phyloP scores from a whole-genome alignment of 1,139 yeast species.

The Geotrichum restrictum region DNA sequence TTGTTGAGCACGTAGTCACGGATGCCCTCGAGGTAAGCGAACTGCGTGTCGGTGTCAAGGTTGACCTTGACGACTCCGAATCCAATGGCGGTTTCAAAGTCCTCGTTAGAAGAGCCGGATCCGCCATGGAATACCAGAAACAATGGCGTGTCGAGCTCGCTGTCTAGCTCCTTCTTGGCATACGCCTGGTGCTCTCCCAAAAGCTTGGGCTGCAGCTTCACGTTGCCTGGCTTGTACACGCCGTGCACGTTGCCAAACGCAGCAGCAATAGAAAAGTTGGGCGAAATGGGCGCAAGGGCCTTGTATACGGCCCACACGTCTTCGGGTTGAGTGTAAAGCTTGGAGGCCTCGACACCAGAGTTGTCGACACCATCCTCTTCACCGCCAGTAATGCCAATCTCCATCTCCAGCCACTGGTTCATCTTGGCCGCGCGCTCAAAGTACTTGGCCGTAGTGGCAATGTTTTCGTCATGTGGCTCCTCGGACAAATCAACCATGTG shows the following conservation, averaged over 20 bases:
- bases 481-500: constrained; percentile 98
- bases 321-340: constrained; percentile 91
- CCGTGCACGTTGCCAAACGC: constrained; percentile 99
- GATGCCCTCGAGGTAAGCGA: constrained; percentile 92
- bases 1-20: constrained; percentile 93
- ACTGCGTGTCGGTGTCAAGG: constrained; percentile 98
- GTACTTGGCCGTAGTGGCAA: constrained; percentile 88
- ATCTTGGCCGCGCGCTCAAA: constrained; percentile 89
- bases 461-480: constrained; percentile 94
- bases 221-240: constrained; percentile 99
- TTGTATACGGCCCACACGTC: constrained; percentile 87
- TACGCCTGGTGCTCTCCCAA: constrained; percentile 93
- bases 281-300: constrained; percentile 85
- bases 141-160: constrained; percentile 65
- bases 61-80: constrained; percentile 98
- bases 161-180: constrained; percentile 56
- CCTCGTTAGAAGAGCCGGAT: constrained; percentile 91
- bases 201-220: constrained; percentile 84
- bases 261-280: constrained; percentile 98
- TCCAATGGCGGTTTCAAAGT: constrained; percentile 84
- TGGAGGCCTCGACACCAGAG: constrained; percentile 81
- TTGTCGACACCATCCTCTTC: constrained; percentile 99
- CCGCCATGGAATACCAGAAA: constrained; percentile 99
- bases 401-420: constrained; percentile 99
- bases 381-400: constrained; percentile 99